Evolutionary conservation across 1,139 yeast genomes (phyloP).

Genomic region (Meyerozyma elateridarum): DNA sequence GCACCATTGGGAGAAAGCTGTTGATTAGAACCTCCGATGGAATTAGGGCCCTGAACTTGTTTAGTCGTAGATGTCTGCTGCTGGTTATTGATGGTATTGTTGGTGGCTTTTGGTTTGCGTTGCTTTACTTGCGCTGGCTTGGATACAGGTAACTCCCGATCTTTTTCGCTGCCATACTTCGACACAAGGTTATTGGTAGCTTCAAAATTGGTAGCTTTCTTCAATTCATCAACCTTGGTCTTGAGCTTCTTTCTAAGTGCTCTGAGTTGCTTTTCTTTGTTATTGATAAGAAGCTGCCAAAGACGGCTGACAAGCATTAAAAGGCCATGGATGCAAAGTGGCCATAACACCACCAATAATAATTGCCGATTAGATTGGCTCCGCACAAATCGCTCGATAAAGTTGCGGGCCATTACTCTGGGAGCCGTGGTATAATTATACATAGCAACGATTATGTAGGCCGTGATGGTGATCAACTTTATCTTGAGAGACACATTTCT

Average conservation of each 20-base stretch:
- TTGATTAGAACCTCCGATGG: background rate
- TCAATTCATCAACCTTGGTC: constrained; percentile 67
- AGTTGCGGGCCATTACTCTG: constrained; percentile 13
- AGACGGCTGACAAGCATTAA: constrained; percentile 18
- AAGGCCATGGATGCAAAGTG: constrained; percentile 22
- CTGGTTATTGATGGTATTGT: too few species aligned
- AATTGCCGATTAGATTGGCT: constrained; percentile 20
- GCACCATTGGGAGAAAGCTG: too few species aligned
- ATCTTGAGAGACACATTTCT: constrained; percentile 13
- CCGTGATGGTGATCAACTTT: constrained; percentile 17
- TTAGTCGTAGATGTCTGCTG: constrained; percentile 5
- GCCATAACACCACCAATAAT: constrained; percentile 22
- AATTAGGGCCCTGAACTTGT: constrained; percentile 9
- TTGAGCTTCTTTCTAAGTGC: constrained; percentile 48
- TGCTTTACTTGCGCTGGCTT: too few species aligned
- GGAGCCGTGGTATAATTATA: constrained; percentile 24
- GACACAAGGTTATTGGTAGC: constrained; percentile 69
- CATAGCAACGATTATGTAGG: constrained; percentile 30
- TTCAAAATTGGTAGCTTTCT: constrained; percentile 72
- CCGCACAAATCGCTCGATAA: constrained; percentile 20
- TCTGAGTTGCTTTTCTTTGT: constrained; percentile 23
- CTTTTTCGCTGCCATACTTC: constrained; percentile 49
- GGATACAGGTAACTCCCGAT: too few species aligned
- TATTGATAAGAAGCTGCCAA: constrained; percentile 23
- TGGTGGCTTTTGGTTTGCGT: background rate